Base-by-base conservation (phyloP, 192 early-diverging fungal species). In the Coemansia sp. region DNA sequence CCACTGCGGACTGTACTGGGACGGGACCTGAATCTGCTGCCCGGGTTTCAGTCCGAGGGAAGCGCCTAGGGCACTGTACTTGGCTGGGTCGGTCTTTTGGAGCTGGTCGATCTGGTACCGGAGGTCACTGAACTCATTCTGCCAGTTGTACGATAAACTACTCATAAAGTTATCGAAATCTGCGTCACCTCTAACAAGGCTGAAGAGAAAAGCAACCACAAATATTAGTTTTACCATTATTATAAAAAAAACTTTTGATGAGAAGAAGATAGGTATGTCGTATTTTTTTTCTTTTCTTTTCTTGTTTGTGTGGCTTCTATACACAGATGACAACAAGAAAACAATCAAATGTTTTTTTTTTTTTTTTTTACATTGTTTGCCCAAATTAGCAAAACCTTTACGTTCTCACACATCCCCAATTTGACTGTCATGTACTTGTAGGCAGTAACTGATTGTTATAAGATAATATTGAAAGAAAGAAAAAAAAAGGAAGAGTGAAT, bases 131-230 rank as follows among this genome's bases (percentile, higher is more conserved):
- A 76, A 82, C 68, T 82, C 74, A 62, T 82, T 76, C 45, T 82
- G 79, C 79, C 79, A 82, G 68, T 82, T 82, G 62, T 74, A 73
- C 15, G 79, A 82, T 7, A 82, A 62, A 21, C 74, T 82, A 62
- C 65, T 74, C 71, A 82, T 82, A 66, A 76, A 82, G 6, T 14
- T 59, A 11, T 70, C 66, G 12, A 64, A 48, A 29, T 34, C 45
- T 1, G 44, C 31, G 21, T 34, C 48, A 32, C 45, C 29, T 25
- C 48, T 5, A 21, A 50, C 63, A 5, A 50, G 12, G 15, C 31
- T 12, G 11, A 48, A 41, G 7, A 64, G 27, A 15, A 29, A 25
- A 29, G 15, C 31, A 11, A 39, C 10, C 2, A 31, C 2, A 3
- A 21, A 2, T 25, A 15, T 50, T 55, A 39, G 5, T 25, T 29